Evolutionary conservation across 1,284 basidiomycete species (phyloP), one percentile per base, ranked within the genome.

Genomic region (Schizopora paradoxa): DNA sequence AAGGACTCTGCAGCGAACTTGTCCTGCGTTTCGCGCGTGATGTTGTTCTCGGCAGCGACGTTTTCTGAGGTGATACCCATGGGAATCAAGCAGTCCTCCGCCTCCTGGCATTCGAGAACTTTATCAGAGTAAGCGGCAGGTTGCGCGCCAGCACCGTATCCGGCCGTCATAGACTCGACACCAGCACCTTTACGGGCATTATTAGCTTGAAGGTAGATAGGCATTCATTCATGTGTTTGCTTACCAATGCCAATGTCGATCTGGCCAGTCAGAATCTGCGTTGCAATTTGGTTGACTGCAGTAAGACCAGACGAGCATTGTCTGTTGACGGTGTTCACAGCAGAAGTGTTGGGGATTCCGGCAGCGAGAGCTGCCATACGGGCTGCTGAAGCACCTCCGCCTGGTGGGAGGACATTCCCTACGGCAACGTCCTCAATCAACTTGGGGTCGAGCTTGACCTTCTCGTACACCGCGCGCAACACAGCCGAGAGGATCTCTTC

Each of bases 1-100:
- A 83, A 94, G 7, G 90, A 93, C 50, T 79, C 69, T 34, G 91
- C 91, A 6, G 92, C 84, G 58, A 95, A 96, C 41, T 72, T 76
- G 69, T 96, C 93, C 66, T 95, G 92, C 37, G 66, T 68, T 36
- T 71, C 70, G 46, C 93, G 86, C 34, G 83, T 68, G 60, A 97
- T 77, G 54, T 73, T 70, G 67, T 75, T 93, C 52, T 91, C 76
- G 35, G 73, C 67, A 16, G 92, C 91, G 52, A 98, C 94, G 61
- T 98, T 98, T 73, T 98, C 95, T 19, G 91, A 96, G 41, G 93
- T 95, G 69, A 92, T 86, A 54, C 94, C 93, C 93, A 97, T 97
- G 45, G 95, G 95, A 53, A 95, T 75, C 16, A 95, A 74, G 67
- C 94, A 97, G 73, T 99, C 93, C 50, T 84, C 79, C 2, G 96